Base-by-base conservation (phyloP, 1,139 yeast genomes). In the Debaryomycetaceae sp. region DNA sequence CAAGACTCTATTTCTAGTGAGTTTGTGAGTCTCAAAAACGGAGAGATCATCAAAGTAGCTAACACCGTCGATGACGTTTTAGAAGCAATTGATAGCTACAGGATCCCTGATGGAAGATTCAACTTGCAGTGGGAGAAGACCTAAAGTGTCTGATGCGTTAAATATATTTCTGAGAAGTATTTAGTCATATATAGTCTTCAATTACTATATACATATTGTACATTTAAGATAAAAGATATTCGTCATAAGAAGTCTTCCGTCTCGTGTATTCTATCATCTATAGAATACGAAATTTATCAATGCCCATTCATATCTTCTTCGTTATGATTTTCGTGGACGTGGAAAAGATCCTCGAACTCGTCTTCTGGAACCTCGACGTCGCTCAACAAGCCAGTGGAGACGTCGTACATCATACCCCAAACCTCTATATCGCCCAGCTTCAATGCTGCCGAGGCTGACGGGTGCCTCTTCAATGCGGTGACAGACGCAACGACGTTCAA, bases 361-460 rank as follows among this genome's bases (percentile, higher is more conserved):
- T 77, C 80, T 46, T 66, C 68, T n/a, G 81, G 80, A 35, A 78
- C 63, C 46, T 78, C 81, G 17, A 80, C 66, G 55, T 78, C 80
- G 24, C 66, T 64, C 45, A 91, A 72, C 43, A 76, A 73, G 22
- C 98, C 99, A 7, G 87, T 76, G 36, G 79, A 81, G 38, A 90
- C 97, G 60, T 91, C 90, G 67, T 91, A 93, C 52, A 93, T 80
- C 65, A 91, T 68, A 1, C 97, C 98, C 78, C 90, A 84, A 37
- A 93, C 87, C 64, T 88, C 87, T 41, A 93, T 75, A n/a, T 84
- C 82, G n/a, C 87, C 82, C 48, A 72, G 75, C 49, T 76, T 76
- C 51, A 85, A 68, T 7, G 96, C 97, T 48, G 76, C 75, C 49
- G 81, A 76, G 33, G 95, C 96, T 45, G 86, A 80, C 33, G 88